Base-by-base conservation (phyloP, 768 basidiomycete genomes). In the Phaffia australis region DNA sequence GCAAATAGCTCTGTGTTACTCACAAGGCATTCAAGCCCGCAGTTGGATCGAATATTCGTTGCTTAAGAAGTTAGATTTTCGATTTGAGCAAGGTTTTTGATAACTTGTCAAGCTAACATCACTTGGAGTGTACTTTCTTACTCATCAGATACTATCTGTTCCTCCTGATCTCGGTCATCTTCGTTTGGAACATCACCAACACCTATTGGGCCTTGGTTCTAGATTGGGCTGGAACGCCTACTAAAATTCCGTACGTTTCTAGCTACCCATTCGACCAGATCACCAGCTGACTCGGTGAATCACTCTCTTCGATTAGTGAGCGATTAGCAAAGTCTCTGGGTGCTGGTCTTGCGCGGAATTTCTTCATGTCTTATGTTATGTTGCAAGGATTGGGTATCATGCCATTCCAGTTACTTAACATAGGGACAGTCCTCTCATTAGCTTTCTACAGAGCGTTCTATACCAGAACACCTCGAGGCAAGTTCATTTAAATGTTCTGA, bases 31-130 rank as follows among this genome's bases (percentile, higher is more conserved):
- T 71, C 84, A 83, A 46, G 91, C 94, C 3, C 80, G 91, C 32
- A 94, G 91, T 73, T 87, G 89, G 85, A 83, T 97, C 47, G 94
- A 98, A 73, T 93, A 89, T 72, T 90, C 90, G 0, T 77, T 97
- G 55, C 76, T 99, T 75, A 88, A 86, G 71, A 98, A 97, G 91
- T 95, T 68, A 65, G 83, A 2, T 48, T 35, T 19, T 19, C 46
- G 7, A 7, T 32, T 51, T 25, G 9, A 11, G 23, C 27, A 27
- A 14, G 5, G 14, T 19, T 18, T 30, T 21, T 46, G 27, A 47
- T 60, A 42, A 42, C 30, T 47, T 15, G 50, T 11, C 3, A 25
- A 42, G 27, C 61, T 71, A 46, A 46, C 3, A 14, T 16, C 48
- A 25, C 9, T 46, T 14, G 48, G 35, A 14, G 42, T 46, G 27